These are phyloP conservation scores for Saccharomycopsis hybrid DNA, from an alignment of 1,139 yeast genomes.

Conservation along the genomic window DNA sequence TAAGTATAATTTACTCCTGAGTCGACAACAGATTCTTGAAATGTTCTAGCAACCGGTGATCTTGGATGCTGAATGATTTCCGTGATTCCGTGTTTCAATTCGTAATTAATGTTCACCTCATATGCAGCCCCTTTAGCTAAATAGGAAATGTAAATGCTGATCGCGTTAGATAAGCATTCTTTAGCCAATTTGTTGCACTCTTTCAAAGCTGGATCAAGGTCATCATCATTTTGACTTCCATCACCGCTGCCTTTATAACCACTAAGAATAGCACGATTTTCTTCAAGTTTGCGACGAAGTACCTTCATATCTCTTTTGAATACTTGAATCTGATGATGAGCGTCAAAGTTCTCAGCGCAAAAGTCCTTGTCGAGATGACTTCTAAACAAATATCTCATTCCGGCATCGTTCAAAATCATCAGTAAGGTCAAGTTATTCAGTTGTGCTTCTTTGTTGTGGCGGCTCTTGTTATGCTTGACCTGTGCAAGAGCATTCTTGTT, in stretches of 20 bases:
- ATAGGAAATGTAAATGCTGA: conserved; percentile 59
- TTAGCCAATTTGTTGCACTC: conserved; percentile 35
- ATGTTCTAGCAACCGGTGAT: conserved; percentile 26
- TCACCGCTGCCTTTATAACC: not conserved
- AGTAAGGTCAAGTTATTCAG: conserved; percentile 31
- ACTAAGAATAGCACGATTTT: not conserved
- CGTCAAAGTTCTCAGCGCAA: conserved; percentile 74
- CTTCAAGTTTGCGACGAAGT: conserved; percentile 1
- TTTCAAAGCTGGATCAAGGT: not conserved
- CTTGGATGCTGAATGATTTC: conserved; percentile 36
- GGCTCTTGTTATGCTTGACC: no score
- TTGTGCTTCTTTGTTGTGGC: not conserved
- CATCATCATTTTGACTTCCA: not conserved
- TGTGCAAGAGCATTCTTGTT: no score
- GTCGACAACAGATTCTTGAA: not conserved
- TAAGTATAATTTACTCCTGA: not conserved
- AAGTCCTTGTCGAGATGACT: conserved; percentile 54
- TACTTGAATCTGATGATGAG: conserved; percentile 32
- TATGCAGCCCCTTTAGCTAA: conserved; percentile 66
- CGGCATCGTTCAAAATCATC: conserved; percentile 67
- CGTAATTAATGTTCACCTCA: conserved; percentile 64
- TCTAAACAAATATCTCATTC: conserved; percentile 61
- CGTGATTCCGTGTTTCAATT: conserved; percentile 44
- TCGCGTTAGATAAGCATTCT: conserved; percentile 51
- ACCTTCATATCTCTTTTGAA: conserved; percentile 11